Percentiles rank a stretch among this genome's conserved stretches.
Conservation (phyloP, 1,139 yeast genomes). For the Scheffersomyces segobiensis region DNA sequence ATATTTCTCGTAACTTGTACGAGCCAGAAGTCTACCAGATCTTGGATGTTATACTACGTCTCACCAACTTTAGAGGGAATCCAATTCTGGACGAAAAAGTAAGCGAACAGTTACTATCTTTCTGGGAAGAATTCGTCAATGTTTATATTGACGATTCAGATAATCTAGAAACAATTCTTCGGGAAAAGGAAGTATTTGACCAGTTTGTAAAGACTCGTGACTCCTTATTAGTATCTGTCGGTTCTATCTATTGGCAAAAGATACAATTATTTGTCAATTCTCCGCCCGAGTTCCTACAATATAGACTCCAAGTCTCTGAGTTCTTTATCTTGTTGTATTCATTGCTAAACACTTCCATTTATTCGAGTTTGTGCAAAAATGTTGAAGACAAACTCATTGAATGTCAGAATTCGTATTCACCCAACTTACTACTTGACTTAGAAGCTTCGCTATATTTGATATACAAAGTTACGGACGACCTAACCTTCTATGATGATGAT, state of each 20-base stretch:
- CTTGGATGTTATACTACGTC: conserved; percentile 50
- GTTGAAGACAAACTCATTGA: conserved; percentile 4
- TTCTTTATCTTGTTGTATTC: conserved; percentile 71
- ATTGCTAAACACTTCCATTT: conserved; percentile 57
- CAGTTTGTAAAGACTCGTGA: conserved; percentile 31
- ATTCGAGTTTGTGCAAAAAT: conserved; percentile 17
- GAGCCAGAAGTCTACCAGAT: conserved; percentile 39
- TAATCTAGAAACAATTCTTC: conserved; percentile 31
- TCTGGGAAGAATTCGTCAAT: conserved; percentile 80
- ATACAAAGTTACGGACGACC: conserved; percentile 52
- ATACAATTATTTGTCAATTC: conserved; percentile 35
- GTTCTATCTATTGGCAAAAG: conserved; percentile 64
- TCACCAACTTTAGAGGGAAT: conserved; percentile 60
- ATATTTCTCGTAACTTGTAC: conserved; percentile 47
- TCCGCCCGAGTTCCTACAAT: conserved; percentile 58
- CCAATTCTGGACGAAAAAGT: conserved; percentile 70
- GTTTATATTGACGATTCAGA: conserved; percentile 58
- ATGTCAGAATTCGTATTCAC: conserved; percentile 2
- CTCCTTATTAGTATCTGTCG: conserved; percentile 43
- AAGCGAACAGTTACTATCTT: conserved; percentile 67
- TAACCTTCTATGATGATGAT: conserved; percentile 45
- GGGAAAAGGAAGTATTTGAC: conserved; percentile 15
- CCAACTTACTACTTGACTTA: conserved; percentile 31
- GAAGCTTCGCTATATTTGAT: conserved; percentile 73
- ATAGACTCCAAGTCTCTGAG: conserved; percentile 74